Base-by-base conservation (phyloP, 164 flowering plant species). In the Macadamia tetraphylla region DNA sequence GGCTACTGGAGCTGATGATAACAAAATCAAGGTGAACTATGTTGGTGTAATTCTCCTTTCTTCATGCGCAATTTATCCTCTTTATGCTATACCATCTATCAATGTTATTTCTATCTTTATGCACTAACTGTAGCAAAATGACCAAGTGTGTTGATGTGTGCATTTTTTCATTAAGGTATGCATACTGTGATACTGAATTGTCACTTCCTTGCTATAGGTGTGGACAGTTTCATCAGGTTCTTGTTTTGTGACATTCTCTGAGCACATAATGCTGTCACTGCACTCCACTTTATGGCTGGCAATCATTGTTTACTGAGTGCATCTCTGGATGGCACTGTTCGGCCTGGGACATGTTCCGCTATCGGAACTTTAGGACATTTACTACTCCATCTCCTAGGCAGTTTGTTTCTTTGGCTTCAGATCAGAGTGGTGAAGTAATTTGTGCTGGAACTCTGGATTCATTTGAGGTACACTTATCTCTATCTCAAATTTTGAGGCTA, bases 1-100 rank as follows among this genome's bases (percentile, higher is more conserved):
- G 85, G 99, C 98, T 43, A 92, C 98, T 67, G 99, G 99, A 56
- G 92, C 98, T 14, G 98, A 92, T 82, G 99, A 95, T 84, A 92
- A 95, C 76, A 95, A 95, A 84, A 82, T 95, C 71, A 92, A 92
- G 97, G 99, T 91, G 76, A 64, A 6, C 35, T 42, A 3, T 68
- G 65, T 18, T 31, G 29, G 57, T 73, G 23, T 10, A 9, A 15
- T 23, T 40, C 15, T 44, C 8, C n/a, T 44, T 31, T 44, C n/a
- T 6, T 23, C 0, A 23, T 9, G 32, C 61, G 0, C 9, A 10
- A 23, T 23, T 23, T 23, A 23, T 3, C 14, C 40, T 29, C 14
- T 31, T 8, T 23, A 59, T 59, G 62, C 62, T 9, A 9, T 29
- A 58, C 40, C 30, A 2, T 58, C 15, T 58, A 12, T 12, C 32